Evolutionary conservation across 1,139 yeast genomes (phyloP).

Genomic region (Debaryomycetaceae sp.): DNA sequence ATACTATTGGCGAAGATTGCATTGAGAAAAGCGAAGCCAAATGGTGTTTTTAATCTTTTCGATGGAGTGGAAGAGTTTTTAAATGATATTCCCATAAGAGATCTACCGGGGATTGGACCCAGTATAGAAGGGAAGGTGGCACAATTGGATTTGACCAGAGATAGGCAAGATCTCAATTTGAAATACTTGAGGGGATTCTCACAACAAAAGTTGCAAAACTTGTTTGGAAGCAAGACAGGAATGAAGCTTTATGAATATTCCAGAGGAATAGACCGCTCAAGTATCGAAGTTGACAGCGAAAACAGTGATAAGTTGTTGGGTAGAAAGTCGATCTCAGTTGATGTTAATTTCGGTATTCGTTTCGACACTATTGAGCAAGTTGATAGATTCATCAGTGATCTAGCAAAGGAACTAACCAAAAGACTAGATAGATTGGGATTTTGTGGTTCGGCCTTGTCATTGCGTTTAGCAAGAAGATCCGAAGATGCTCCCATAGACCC

Average conservation of each 20-base stretch:
- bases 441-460: conserved; percentile 55
- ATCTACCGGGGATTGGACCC: conserved; percentile 85
- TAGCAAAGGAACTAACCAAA: conserved; percentile 57
- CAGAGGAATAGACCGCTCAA: conserved; percentile 65
- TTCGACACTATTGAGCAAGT: conserved; percentile 60
- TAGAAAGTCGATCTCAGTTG: conserved; percentile 80
- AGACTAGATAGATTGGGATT: conserved; percentile 49
- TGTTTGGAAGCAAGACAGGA: conserved; percentile 73
- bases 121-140: conserved; percentile 30
- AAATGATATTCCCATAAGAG: conserved; percentile 42
- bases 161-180: conserved; percentile 12
- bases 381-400: conserved; percentile 55
- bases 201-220: conserved; percentile 31
- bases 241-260: conserved; percentile 55
- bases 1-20: conserved; percentile 81
- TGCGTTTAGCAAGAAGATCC: conserved; percentile 66
- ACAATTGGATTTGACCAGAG: not conserved
- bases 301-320: conserved; percentile 44
- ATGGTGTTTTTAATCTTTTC: conserved; percentile 49
- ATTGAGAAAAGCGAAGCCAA: conserved; percentile 72
- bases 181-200: conserved; percentile 37
- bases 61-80: conserved; percentile 37
- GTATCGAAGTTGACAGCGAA: conserved; percentile 45
- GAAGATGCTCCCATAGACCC: conserved; percentile 69
- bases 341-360: conserved; percentile 88